These are phyloP conservation scores for Rhododendron ovatum DNA, from an alignment of 148 eudicot species.

Conservation along the genomic window DNA sequence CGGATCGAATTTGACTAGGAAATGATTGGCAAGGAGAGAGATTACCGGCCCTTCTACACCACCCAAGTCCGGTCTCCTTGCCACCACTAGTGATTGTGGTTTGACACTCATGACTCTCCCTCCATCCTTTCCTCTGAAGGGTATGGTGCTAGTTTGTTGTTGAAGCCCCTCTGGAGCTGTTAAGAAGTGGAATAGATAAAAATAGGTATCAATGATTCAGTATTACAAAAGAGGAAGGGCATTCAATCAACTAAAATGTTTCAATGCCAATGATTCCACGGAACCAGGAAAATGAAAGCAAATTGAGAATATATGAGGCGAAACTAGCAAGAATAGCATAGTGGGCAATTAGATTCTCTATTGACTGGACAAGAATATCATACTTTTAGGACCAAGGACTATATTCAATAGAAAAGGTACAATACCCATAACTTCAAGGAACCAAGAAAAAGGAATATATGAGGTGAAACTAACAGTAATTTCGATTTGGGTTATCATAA, in stretches of 20 bases:
- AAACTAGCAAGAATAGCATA: neutral
- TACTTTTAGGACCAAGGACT: neutral
- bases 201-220: neutral
- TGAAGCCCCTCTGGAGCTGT: constrained; percentile 35
- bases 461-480: neutral
- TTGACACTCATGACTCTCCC: constrained; percentile 21
- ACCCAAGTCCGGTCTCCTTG: constrained; percentile 81
- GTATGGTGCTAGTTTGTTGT: constrained; percentile 14
- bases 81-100: constrained; percentile 39
- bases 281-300: neutral
- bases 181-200: constrained; percentile 1
- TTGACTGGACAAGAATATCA: neutral
- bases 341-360: neutral
- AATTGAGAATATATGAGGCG: neutral
- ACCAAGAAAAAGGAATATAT: neutral
- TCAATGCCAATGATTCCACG: neutral
- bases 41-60: constrained; percentile 74
- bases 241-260: neutral
- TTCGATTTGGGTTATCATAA: neutral
- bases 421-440: neutral
- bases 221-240: neutral
- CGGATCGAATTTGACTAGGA: constrained; percentile 61
- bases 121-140: constrained; percentile 31
- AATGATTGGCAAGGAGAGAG: constrained; percentile 82
- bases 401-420: neutral